Evolutionary conservation across 106 monocot species (phyloP).

Genomic region (Ottelia alismoides): DNA sequence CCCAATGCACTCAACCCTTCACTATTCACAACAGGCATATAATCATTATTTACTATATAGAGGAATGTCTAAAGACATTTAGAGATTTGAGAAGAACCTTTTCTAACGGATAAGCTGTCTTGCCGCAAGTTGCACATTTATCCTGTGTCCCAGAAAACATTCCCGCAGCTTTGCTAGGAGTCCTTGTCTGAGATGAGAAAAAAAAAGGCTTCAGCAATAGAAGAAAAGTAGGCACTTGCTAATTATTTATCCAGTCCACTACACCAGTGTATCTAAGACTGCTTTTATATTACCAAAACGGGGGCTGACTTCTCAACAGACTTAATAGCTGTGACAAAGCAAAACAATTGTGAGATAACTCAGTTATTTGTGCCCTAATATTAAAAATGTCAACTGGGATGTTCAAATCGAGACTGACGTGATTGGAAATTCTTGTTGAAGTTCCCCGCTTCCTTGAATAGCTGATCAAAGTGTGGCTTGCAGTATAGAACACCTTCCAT

Average conservation of each 20-base stretch:
- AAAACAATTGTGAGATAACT: neutral
- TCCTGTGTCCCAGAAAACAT: slow-evolving; percentile 31
- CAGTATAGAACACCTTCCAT: slow-evolving; percentile 29
- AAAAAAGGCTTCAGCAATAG: neutral
- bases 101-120: slow-evolving; percentile 30
- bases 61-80: too few species aligned
- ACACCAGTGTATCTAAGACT: neutral
- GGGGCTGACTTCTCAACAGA: slow-evolving; percentile 13
- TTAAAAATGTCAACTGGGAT: neutral
- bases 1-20: too few species aligned
- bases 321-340: slow-evolving; percentile 12
- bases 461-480: slow-evolving; percentile 24
- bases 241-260: neutral
- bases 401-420: slow-evolving; percentile 3
- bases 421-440: slow-evolving; percentile 24
- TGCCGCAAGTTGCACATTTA: slow-evolving; percentile 25
- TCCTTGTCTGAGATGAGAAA: slow-evolving; percentile 12
- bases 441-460: slow-evolving; percentile 22
- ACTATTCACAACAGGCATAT: too few species aligned
- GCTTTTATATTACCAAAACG: slow-evolving; percentile 9
- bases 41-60: too few species aligned
- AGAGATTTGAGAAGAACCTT: too few species aligned
- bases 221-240: neutral
- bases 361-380: neutral
- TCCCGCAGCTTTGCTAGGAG: slow-evolving; percentile 25